phyloP scores from a whole-genome alignment of 2,329 filamentous ascomycete genomes.

The Diaporthe caulivora region DNA sequence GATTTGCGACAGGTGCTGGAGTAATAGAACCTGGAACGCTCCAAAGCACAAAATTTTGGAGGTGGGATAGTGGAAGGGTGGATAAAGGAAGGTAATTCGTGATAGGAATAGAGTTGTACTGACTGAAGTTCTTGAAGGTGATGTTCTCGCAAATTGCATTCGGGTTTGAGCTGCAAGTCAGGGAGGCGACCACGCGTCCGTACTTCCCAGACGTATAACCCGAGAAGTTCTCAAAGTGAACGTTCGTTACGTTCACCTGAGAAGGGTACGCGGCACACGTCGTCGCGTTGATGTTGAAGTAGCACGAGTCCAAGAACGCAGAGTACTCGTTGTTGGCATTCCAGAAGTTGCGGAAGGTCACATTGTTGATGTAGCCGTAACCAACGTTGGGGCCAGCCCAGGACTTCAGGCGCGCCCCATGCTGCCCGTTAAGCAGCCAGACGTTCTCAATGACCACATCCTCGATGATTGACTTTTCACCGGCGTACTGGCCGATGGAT shows the following conservation, averaged over 20 bases:
- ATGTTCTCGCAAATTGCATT: slow-evolving; percentile 69
- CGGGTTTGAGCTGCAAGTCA: slow-evolving; percentile 66
- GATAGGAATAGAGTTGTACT: no score
- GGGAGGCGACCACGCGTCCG: slow-evolving; percentile 64
- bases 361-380: slow-evolving; percentile 71
- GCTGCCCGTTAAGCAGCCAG: slow-evolving; percentile 63
- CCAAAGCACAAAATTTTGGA: no score
- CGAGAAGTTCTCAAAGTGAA: slow-evolving; percentile 69
- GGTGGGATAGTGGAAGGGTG: no score
- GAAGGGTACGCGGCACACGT: slow-evolving; percentile 67
- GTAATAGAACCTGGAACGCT: no score
- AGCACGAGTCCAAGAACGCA: slow-evolving; percentile 72
- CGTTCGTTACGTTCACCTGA: slow-evolving; percentile 69
- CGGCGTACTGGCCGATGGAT: slow-evolving; percentile 68
- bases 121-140: slow-evolving; percentile 62
- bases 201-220: slow-evolving; percentile 69
- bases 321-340: slow-evolving; percentile 69
- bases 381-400: slow-evolving; percentile 71
- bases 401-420: slow-evolving; percentile 70
- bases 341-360: slow-evolving; percentile 72
- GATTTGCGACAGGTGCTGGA: no score
- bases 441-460: slow-evolving; percentile 71
- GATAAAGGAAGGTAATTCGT: no score
- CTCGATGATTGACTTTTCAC: slow-evolving; percentile 66
- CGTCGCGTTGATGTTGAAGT: slow-evolving; percentile 65